Conservation (phyloP, 441 rosid genomes). For the Populus tomentosa region DNA sequence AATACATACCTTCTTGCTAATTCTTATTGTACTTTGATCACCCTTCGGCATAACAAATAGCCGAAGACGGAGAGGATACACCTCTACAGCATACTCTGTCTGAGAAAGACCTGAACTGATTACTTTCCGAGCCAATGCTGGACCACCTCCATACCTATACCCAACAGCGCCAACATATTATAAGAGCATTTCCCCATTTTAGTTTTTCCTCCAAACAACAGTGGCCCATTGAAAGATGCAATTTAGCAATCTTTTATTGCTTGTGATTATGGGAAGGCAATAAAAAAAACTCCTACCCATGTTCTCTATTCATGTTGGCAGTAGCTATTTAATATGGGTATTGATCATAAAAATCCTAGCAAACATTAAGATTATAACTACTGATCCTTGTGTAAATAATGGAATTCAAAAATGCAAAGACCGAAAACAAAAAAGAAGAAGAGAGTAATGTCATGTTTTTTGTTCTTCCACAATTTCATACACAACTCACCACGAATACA, state of each 20-base stretch:
- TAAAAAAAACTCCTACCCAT: neutral
- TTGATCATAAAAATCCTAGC: neutral
- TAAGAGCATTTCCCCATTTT: neutral
- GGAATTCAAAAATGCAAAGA: neutral
- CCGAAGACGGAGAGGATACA: constrained; percentile 94
- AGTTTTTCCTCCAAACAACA: too few species aligned
- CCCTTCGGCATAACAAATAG: constrained; percentile 74
- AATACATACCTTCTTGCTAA: constrained; percentile 83
- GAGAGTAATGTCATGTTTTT: neutral
- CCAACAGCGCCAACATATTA: constrained; percentile 8
- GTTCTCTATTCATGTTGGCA: neutral
- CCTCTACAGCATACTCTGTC: constrained; percentile 92
- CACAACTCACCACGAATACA: constrained; percentile 70
- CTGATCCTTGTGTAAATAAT: neutral
- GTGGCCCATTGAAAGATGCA: neutral
- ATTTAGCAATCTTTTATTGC: neutral
- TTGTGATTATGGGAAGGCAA: neutral
- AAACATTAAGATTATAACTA: neutral
- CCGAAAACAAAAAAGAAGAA: neutral
- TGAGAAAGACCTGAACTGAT: constrained; percentile 89
- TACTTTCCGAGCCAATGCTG: constrained; percentile 79
- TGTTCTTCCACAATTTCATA: neutral
- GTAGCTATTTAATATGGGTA: neutral
- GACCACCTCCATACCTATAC: constrained; percentile 98
- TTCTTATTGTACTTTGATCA: constrained; percentile 69